Base-by-base conservation (phyloP, 2,329 filamentous ascomycete species). In the Hirsutella rhossiliensis region DNA sequence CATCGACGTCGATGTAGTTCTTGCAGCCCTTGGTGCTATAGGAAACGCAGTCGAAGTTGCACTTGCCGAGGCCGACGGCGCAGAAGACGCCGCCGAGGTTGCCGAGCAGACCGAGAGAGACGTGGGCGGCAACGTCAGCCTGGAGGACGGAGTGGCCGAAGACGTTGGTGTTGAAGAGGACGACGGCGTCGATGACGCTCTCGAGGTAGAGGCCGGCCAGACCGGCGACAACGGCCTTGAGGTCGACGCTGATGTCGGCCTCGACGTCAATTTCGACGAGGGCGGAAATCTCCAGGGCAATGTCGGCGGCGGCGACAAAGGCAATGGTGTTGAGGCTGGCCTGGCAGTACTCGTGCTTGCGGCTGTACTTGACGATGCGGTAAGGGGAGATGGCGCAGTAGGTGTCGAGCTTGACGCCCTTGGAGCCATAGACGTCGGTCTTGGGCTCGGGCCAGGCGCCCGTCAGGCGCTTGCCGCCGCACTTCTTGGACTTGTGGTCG, bases 21-120 rank as follows among this genome's bases (percentile, higher is more conserved):
- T 55, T 53, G 55, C 62, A 65, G 50, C 62, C 62, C 53, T 60
- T 55, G 52, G 56, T 51, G 54, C 57, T 61, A 54, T 60, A 62
- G 23, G 60, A 61, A 42, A 65, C 61, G 50, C 62, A 65, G 57
- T 65, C 62, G 44, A 56, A 57, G 48, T 56, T 52, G 55, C 62
- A 64, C 38, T 51, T 49, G 32, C 54, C 54, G 32, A 61, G 44
- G 30, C 61, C 61, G 31, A 63, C 48, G 37, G 50, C 46, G 56
- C 61, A 64, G 38, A 54, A 50, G 13, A 56, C 37, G 36, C 44
- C 40, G 43, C 53, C 48, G 41, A 60, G 17, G 17, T 48, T 46
- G 40, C 52, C 50, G 29, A 61, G 39, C 32, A 60, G 42, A 5
- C 56, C 54, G 37, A 47, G 47, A 42, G 48, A 41, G 20, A 62